phyloP scores from a whole-genome alignment of 257 asterid species.

The Fraxinus anomala region DNA sequence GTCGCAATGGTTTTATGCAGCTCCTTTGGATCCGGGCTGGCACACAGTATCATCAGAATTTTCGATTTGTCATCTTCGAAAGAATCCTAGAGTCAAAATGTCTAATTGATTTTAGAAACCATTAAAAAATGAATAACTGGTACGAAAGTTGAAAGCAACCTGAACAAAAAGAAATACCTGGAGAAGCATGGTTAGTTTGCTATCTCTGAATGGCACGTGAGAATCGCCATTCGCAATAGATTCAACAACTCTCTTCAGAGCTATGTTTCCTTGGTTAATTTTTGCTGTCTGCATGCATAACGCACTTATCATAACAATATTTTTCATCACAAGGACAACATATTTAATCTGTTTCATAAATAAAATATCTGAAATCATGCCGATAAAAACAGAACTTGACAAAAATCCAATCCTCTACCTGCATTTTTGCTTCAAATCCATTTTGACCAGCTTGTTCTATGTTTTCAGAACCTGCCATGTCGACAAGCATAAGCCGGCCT shows the following conservation, averaged over 20 bases:
- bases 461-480: constrained; percentile 99
- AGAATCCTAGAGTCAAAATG: constrained; percentile 60
- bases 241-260: constrained; percentile 89
- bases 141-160: neutral
- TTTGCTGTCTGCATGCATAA: constrained; percentile 71
- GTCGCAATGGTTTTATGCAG: constrained; percentile 90
- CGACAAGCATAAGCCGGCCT: constrained; percentile 93
- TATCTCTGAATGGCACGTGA: constrained; percentile 95
- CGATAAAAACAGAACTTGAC: neutral
- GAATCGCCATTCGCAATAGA: constrained; percentile 97
- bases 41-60: constrained; percentile 86
- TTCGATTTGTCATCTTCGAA: constrained; percentile 91
- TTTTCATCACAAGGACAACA: neutral
- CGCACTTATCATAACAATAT: neutral
- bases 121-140: neutral
- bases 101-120: constrained; percentile 16
- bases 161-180: constrained; percentile 52
- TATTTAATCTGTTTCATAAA: neutral
- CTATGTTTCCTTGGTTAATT: constrained; percentile 90
- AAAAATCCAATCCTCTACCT: constrained; percentile 42
- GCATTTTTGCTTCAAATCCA: constrained; percentile 94
- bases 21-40: constrained; percentile 92
- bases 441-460: constrained; percentile 96
- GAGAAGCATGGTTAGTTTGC: constrained; percentile 98
- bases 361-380: neutral